A percentile compares a stretch with the other conserved stretches of the same genome.
phyloP scores from a whole-genome alignment of 306 rosid species.

The Biancaea sappan region DNA sequence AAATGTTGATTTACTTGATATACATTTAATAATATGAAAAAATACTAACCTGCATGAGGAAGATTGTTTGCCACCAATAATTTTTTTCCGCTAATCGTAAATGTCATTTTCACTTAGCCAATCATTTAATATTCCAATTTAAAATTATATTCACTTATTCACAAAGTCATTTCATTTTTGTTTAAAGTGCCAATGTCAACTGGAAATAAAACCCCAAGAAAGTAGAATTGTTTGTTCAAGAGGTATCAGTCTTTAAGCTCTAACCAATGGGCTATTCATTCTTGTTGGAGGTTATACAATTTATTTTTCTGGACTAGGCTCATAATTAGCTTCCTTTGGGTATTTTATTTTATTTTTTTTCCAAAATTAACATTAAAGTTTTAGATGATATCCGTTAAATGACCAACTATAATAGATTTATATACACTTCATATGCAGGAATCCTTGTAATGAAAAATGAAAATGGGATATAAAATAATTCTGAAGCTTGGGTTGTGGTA shows the following conservation, averaged over 20 bases:
- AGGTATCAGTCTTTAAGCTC: not conserved
- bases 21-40: not conserved
- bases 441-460: not conserved
- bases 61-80: not conserved
- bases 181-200: not conserved
- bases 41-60: not conserved
- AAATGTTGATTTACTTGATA: not conserved
- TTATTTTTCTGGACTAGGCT: not conserved
- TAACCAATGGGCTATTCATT: no score
- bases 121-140: not conserved
- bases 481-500: conserved; percentile 11
- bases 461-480: conserved; percentile 9
- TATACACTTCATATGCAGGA: not conserved
- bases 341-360: not conserved
- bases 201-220: not conserved
- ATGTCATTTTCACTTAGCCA: not conserved
- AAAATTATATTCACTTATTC: not conserved
- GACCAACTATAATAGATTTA: not conserved
- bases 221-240: not conserved
- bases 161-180: not conserved
- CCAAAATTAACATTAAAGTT: not conserved
- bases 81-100: not conserved
- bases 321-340: not conserved
- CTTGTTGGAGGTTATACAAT: no score
- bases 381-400: not conserved